phyloP scores from a whole-genome alignment of 2,329 filamentous ascomycete genomes.

The Penicillium sp. region DNA sequence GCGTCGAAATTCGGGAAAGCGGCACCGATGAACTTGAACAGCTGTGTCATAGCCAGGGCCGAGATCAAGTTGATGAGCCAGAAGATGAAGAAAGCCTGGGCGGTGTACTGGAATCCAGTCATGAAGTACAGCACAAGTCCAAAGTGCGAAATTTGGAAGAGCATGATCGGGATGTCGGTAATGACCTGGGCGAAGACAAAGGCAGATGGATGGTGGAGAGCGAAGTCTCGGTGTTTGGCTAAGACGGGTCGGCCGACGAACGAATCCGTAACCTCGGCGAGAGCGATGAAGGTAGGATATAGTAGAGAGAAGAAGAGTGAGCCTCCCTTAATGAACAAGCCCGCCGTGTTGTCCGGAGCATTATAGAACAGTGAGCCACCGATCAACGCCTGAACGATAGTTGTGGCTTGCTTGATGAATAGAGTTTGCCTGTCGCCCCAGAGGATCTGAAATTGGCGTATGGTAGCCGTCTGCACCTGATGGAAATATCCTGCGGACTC shows the following conservation, averaged over 20 bases:
- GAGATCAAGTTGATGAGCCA: slow-evolving; percentile 57
- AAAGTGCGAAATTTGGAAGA: slow-evolving; percentile 63
- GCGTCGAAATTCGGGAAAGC: slow-evolving; percentile 59
- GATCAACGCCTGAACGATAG: slow-evolving; percentile 62
- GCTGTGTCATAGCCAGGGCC: slow-evolving; percentile 57
- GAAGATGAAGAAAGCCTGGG: slow-evolving; percentile 63
- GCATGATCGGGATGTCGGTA: slow-evolving; percentile 57
- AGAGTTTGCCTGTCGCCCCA: slow-evolving; percentile 67
- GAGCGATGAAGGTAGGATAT: slow-evolving; percentile 62
- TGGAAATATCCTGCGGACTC: slow-evolving; percentile 57
- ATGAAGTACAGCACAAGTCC: slow-evolving; percentile 65
- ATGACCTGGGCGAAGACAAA: slow-evolving; percentile 47
- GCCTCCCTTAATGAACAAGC: slow-evolving; percentile 66
- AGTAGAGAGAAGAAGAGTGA: slow-evolving; percentile 66
- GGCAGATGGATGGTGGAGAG: slow-evolving; percentile 57
- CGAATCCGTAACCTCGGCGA: slow-evolving; percentile 67
- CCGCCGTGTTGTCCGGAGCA: slow-evolving; percentile 58
- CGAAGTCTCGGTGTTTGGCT: slow-evolving; percentile 61
- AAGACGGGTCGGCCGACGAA: slow-evolving; percentile 64
- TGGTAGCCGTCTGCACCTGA: slow-evolving; percentile 60
- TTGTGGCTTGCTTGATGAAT: slow-evolving; percentile 62
- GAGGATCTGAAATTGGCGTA: slow-evolving; percentile 66
- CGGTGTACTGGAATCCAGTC: slow-evolving; percentile 56
- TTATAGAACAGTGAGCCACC: slow-evolving; percentile 69
- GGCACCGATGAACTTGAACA: slow-evolving; percentile 60